phyloP scores from a whole-genome alignment of 768 basidiomycete species.

The Trametes elegans region DNA sequence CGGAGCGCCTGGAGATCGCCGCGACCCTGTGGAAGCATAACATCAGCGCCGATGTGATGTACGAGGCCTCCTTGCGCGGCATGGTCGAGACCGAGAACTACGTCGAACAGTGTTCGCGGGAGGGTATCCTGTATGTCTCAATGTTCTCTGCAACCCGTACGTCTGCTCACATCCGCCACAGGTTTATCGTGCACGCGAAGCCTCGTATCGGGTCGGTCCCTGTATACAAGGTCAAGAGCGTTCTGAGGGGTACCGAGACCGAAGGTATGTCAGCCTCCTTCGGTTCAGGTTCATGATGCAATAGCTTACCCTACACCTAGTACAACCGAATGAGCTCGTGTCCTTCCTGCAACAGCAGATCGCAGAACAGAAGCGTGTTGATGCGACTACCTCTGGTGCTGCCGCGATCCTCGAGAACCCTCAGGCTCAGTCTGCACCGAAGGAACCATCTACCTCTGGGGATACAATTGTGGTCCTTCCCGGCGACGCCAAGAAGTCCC shows the following conservation, averaged over 20 bases:
- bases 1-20: constrained; percentile 76
- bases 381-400: constrained; percentile 62
- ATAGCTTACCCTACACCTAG: constrained; percentile 36
- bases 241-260: constrained; percentile 73
- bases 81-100: constrained; percentile 57
- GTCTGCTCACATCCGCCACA: constrained; percentile 19
- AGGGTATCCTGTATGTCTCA: constrained; percentile 72
- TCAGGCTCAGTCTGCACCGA: constrained; percentile 32
- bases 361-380: constrained; percentile 74
- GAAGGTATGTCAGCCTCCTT: constrained; percentile 49
- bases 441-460: constrained; percentile 33
- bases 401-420: constrained; percentile 42
- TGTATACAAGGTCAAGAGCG: constrained; percentile 81
- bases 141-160: background rate
- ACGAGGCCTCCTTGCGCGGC: constrained; percentile 63
- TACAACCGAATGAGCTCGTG: constrained; percentile 67
- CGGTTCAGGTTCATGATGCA: background rate
- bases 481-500: constrained; percentile 68
- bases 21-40: constrained; percentile 76
- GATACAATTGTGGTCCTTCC: constrained; percentile 68
- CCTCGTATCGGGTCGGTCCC: constrained; percentile 54
- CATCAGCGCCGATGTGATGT: constrained; percentile 88
- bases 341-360: constrained; percentile 76
- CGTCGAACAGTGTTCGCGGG: constrained; percentile 66
- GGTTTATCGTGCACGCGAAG: constrained; percentile 51